Base-by-base conservation (phyloP, 1,284 basidiomycete genomes). In the Ustilago shanxiensis region DNA sequence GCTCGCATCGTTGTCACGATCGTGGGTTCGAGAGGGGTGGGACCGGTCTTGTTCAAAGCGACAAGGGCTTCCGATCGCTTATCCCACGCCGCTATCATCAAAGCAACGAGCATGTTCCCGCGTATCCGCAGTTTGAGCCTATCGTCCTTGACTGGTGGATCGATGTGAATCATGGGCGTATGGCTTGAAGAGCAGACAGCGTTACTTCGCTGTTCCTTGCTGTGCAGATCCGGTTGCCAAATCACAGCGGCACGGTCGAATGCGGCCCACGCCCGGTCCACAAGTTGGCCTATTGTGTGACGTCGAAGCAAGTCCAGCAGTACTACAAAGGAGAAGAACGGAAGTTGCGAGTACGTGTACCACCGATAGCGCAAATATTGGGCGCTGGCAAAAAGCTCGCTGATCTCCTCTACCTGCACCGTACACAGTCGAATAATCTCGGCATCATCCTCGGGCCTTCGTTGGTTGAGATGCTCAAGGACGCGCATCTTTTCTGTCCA, bases 51-150 rank as follows among this genome's bases (percentile, higher is more conserved):
- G 35, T 47, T 10, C 11, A 26, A 16, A 13, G 47, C 22, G 10
- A 24, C 47, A 4, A 68, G 49, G 4, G 66, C 60, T 31, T 68
- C 37, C 3, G 60, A 28, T 5, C 66, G 59, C n/a, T 52, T 60
- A 41, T 63, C 66, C 66, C 66, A 68, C 3, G 66, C 66, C 10
- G 60, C 66, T 20, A 68, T 49, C 47, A 68, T 50, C 31, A 68
- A 29, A 7, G 60, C 54, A 8, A 54, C 55, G 7, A 63, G 49
- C 66, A 68, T 68, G 2, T 28, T 57, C 1, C 66, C 60, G 28
- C 66, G 60, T 6, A 68, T 20, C 14, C 29, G 26, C 52, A 62
- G 37, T 18, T 57, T 62, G 18, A 14, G 3, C 13, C 22, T 47
- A 16, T 51, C 24, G 11, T 54, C 35, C 41, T 37, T 45, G 51